Evolutionary conservation across 2,329 filamentous ascomycete species (phyloP).

Genomic region (Zopfia rhizophila): DNA sequence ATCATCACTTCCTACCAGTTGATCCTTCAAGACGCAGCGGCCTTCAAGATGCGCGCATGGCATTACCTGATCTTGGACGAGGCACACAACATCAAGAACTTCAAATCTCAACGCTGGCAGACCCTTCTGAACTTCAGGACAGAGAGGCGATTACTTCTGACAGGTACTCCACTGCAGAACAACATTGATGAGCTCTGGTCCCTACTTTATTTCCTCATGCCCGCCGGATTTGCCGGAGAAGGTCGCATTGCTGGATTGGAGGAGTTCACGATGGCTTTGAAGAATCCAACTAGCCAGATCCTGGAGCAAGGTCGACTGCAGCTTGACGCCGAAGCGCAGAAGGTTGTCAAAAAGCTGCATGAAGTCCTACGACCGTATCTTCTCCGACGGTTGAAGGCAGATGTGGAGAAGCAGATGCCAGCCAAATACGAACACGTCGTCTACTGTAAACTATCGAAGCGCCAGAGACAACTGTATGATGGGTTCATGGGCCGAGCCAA

Average conservation of each 20-base stretch:
- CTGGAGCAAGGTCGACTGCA: slow-evolving; percentile 92
- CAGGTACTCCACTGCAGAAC: slow-evolving; percentile 95
- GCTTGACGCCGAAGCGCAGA: slow-evolving; percentile 92
- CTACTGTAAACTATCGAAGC: slow-evolving; percentile 92
- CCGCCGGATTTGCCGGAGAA: slow-evolving; percentile 82
- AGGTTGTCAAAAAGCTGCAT: slow-evolving; percentile 92
- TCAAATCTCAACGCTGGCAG: slow-evolving; percentile 97
- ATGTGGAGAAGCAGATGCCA: slow-evolving; percentile 99
- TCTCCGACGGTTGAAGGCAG: slow-evolving; percentile 88
- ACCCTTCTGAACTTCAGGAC: slow-evolving; percentile 94
- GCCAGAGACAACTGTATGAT: slow-evolving; percentile 95
- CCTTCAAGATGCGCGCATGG: slow-evolving; percentile 92
- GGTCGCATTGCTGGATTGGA: slow-evolving; percentile 94
- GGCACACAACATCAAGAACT: slow-evolving; percentile 99
- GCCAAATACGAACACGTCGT: slow-evolving; percentile 98
- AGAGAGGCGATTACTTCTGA: slow-evolving; percentile 84
- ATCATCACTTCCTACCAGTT: slow-evolving; percentile 98
- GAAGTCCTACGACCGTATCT: slow-evolving; percentile 93
- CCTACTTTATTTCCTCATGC: slow-evolving; percentile 94
- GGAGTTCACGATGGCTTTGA: slow-evolving; percentile 96
- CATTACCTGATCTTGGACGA: slow-evolving; percentile 99
- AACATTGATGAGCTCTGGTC: slow-evolving; percentile 98
- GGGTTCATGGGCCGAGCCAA: slow-evolving; percentile 92
- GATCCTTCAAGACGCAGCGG: slow-evolving; percentile 90
- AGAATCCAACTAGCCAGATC: slow-evolving; percentile 94